Evolutionary conservation across 2,329 filamentous ascomycete genomes (phyloP).

Genomic region (Neurospora sp.): DNA sequence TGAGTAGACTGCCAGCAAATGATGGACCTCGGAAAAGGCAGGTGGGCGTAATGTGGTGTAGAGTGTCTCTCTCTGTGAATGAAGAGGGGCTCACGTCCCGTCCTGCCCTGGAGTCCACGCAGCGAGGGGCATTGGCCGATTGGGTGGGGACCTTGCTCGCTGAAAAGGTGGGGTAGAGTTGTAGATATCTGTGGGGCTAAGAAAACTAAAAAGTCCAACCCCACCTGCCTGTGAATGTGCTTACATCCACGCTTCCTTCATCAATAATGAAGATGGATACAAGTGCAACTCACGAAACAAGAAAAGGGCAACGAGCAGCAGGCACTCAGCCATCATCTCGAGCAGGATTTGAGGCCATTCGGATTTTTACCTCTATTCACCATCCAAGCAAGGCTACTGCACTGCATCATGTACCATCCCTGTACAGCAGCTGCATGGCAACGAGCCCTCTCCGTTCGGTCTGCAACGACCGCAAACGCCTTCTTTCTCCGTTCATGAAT

Average conservation of each 20-base stretch:
- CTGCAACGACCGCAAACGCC: background rate
- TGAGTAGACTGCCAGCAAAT: background rate
- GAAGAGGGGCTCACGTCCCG: background rate
- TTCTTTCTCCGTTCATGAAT: background rate
- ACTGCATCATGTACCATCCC: background rate
- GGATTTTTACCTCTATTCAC: background rate
- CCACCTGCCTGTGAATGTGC: background rate
- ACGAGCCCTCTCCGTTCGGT: background rate
- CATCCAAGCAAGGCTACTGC: background rate
- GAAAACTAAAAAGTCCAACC: background rate
- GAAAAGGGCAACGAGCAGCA: background rate
- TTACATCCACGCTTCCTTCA: background rate
- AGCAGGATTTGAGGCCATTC: background rate
- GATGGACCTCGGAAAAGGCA: background rate
- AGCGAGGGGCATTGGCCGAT: background rate
- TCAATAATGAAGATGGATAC: background rate
- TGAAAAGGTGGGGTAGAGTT: background rate
- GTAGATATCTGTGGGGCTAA: background rate
- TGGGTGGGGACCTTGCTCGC: background rate
- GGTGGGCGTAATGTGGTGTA: background rate
- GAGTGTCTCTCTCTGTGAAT: background rate
- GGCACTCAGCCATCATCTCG: background rate
- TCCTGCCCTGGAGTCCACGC: background rate
- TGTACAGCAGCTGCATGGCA: conserved; percentile 3
- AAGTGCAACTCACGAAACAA: background rate